Evolutionary conservation across 495 filamentous ascomycete genomes (phyloP), one percentile per base, ranked within the genome.

Genomic region (Tirmania nivea): DNA sequence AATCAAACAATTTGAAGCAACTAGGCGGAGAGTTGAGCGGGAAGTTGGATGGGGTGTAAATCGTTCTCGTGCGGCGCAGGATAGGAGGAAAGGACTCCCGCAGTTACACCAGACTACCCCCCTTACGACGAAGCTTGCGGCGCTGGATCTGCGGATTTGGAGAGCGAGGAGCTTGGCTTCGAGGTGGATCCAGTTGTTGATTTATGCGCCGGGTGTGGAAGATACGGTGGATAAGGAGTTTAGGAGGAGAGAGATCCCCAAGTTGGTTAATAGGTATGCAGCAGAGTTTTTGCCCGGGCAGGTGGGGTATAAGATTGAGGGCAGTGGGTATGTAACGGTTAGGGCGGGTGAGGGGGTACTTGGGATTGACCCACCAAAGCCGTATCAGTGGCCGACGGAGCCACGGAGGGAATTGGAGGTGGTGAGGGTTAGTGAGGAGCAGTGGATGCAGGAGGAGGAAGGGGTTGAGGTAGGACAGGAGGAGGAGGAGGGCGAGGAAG

Each of bases 111-210:
- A 12, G 20, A 52, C n/a, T 14, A 31, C 25, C 3, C 25, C 25
- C 1, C 14, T 53, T 10, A 34, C 35, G 8, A 36, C 52, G 20
- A 45, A 54, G 21, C 49, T 54, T 39, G 62, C 56, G 11, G 47
- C 50, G 12, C 49, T 49, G 11, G 48, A 51, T 25, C 17, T 59
- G 3, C 51, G 55, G 10, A 51, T 56, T 20, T 53, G 51, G 12
- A 47, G 63, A 17, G 52, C 59, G 20, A 57, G 63, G 34, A 51
- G 54, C 34, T 63, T 61, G 37, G 52, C 66, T 11, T 51, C 52
- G 16, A 51, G 57, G 16, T 69, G 66, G 67, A 49, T 57, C 1
- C 52, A 59, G 42, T 12, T 61, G 10, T 42, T 66, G 48, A 60
- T 63, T 50, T 35, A 55, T 10, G 25, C 25, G 25, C 25, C 3